Evolutionary conservation across 2,329 filamentous ascomycete species (phyloP).

Genomic region (Apiospora pterosperma): DNA sequence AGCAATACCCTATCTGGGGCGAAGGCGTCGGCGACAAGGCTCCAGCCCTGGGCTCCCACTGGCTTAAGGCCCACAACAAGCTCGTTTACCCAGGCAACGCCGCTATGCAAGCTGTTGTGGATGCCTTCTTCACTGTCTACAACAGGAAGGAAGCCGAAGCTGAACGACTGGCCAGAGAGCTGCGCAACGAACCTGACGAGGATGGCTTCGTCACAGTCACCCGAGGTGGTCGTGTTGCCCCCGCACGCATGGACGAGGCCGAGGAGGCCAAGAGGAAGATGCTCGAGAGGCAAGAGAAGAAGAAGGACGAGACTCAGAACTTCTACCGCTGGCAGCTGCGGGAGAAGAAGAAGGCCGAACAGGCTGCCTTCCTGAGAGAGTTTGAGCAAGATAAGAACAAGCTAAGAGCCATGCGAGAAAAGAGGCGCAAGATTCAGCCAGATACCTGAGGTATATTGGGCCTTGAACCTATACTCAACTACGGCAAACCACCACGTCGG

Average conservation of each 20-base stretch:
- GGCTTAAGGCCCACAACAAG: slow-evolving; percentile 63
- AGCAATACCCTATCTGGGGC: slow-evolving; percentile 66
- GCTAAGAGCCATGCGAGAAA: slow-evolving; percentile 67
- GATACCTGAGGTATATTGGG: not conserved
- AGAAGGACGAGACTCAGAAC: slow-evolving; percentile 61
- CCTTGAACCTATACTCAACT: not conserved
- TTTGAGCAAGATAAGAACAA: slow-evolving; percentile 77
- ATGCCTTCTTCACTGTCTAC: slow-evolving; percentile 85
- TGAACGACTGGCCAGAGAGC: slow-evolving; percentile 56
- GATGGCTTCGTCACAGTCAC: slow-evolving; percentile 95
- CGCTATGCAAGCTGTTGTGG: slow-evolving; percentile 69
- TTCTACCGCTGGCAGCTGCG: slow-evolving; percentile 85
- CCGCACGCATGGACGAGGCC: slow-evolving; percentile 70
- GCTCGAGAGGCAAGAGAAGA: slow-evolving; percentile 61
- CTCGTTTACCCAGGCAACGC: slow-evolving; percentile 67
- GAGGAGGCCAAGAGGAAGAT: slow-evolving; percentile 56
- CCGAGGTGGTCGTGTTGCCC: slow-evolving; percentile 70
- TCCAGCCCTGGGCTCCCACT: slow-evolving; percentile 53
- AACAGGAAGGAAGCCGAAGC: slow-evolving; percentile 65
- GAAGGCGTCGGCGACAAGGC: slow-evolving; percentile 55
- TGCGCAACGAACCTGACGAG: slow-evolving; percentile 80
- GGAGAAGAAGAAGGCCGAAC: slow-evolving; percentile 74
- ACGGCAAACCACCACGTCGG: not conserved
- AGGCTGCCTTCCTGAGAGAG: slow-evolving; percentile 62
- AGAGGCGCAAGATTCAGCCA: slow-evolving; percentile 54